Conservation (phyloP, 1,139 yeast species). For the Starmera stellimalicola region DNA sequence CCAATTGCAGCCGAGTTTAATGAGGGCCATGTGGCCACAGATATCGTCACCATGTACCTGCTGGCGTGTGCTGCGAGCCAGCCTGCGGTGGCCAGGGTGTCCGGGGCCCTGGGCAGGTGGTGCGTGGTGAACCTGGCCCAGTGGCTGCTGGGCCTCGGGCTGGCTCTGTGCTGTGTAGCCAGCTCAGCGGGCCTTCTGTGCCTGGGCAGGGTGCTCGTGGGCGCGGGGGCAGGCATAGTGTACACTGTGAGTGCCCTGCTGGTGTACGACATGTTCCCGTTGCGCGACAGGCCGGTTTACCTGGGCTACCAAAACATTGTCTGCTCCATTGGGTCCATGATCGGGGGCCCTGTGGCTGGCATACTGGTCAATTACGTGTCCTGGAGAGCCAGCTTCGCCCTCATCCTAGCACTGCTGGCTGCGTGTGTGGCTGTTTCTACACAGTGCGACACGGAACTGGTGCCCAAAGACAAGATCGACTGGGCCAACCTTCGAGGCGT, state of each 20-base stretch:
- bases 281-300: constrained; percentile 35
- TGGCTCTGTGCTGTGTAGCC: constrained; percentile 30
- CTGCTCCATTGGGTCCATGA: constrained; percentile 54
- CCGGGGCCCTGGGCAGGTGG: constrained; percentile 75
- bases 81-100: constrained; percentile 73
- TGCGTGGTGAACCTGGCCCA: constrained; percentile 36
- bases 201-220: constrained; percentile 37
- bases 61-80: constrained; percentile 51
- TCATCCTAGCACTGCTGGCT: constrained; percentile 45
- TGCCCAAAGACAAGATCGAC: constrained; percentile 17
- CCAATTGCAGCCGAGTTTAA: constrained; percentile 50
- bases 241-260: constrained; percentile 34
- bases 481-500: constrained; percentile 43
- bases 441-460: not conserved
- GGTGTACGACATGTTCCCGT: constrained; percentile 35
- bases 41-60: constrained; percentile 51
- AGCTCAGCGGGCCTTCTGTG: constrained; percentile 29
- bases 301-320: constrained; percentile 51
- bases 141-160: constrained; percentile 32
- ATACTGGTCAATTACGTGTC: constrained; percentile 55
- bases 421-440: not conserved
- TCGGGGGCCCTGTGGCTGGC: constrained; percentile 68
- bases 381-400: constrained; percentile 57
- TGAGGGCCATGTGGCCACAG: constrained; percentile 39
- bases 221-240: constrained; percentile 40